These are phyloP conservation scores for Phytophthora ohioensis DNA, from an alignment of 352 stramenopile species.

Conservation along the genomic window DNA sequence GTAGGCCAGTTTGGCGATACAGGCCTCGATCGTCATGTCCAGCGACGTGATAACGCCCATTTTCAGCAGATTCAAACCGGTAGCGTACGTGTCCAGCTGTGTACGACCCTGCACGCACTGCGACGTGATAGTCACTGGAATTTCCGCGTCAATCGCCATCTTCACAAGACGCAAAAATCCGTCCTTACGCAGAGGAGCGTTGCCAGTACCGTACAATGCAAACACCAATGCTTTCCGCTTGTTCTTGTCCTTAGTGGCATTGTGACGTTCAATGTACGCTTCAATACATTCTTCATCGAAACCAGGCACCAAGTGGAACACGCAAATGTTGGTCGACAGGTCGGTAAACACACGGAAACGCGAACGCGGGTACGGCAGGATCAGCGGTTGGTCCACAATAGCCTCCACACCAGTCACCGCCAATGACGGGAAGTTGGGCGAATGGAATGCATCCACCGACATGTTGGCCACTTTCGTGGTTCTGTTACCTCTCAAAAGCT, in stretches of 20 bases:
- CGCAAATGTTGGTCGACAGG: conserved; percentile 94
- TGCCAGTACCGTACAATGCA: conserved; percentile 96
- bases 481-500: conserved; percentile 95
- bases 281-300: conserved; percentile 91
- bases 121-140: conserved; percentile 94
- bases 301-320: conserved; percentile 91
- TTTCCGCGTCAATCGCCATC: conserved; percentile 75
- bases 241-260: conserved; percentile 43
- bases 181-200: conserved; percentile 91
- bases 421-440: conserved; percentile 95
- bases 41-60: conserved; percentile 95
- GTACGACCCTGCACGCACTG: conserved; percentile 95
- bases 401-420: conserved; percentile 95
- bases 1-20: conserved; percentile 94
- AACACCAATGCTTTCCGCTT: conserved; percentile 88
- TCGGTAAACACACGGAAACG: conserved; percentile 90
- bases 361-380: conserved; percentile 89
- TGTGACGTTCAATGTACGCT: conserved; percentile 77
- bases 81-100: conserved; percentile 94
- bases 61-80: conserved; percentile 87
- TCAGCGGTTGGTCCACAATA: conserved; percentile 90
- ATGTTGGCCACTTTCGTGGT: conserved; percentile 97
- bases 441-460: conserved; percentile 96
- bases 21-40: conserved; percentile 97
- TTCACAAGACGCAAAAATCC: conserved; percentile 90